A percentile compares a stretch with the other conserved stretches of the same genome.
phyloP scores from a whole-genome alignment of 257 asterid genomes.

The Fraxinus quadrangulata region DNA sequence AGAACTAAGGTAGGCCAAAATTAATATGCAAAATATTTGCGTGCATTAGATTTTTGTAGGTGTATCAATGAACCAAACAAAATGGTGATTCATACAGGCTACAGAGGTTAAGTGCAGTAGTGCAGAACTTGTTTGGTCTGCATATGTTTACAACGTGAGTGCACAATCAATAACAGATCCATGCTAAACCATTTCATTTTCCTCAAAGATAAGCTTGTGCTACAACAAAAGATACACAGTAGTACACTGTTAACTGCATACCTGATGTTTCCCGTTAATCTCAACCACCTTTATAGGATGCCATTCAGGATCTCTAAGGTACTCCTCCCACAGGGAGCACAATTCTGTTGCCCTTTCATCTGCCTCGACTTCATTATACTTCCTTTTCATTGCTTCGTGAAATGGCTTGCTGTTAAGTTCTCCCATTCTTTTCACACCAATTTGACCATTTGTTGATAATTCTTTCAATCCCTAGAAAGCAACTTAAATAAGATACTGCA shows the following conservation, averaged over 20 bases:
- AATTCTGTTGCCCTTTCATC: slow-evolving; percentile 76
- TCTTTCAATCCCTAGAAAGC: slow-evolving; percentile 66
- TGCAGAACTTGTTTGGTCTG: background rate
- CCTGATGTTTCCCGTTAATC: slow-evolving; percentile 60
- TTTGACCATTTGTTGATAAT: slow-evolving; percentile 38
- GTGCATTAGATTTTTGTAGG: too few species aligned
- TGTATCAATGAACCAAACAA: too few species aligned
- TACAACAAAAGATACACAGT: background rate
- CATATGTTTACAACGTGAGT: slow-evolving; percentile 2
- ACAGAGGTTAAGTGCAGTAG: background rate
- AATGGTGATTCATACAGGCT: too few species aligned
- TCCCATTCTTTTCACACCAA: slow-evolving; percentile 88
- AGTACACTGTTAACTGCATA: slow-evolving; percentile 27
- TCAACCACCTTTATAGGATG: slow-evolving; percentile 69
- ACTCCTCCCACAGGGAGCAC: slow-evolving; percentile 88
- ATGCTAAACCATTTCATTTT: background rate
- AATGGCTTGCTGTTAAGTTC: slow-evolving; percentile 85
- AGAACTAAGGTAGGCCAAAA: too few species aligned
- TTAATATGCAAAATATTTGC: too few species aligned
- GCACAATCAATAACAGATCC: background rate
- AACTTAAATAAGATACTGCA: slow-evolving; percentile 27
- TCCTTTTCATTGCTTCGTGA: slow-evolving; percentile 63
- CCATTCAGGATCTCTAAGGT: slow-evolving; percentile 93
- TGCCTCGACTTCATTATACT: slow-evolving; percentile 62
- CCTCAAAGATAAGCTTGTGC: background rate